Base-by-base conservation (phyloP, 1,284 basidiomycete species). In the Pulveroboletus sp. region DNA sequence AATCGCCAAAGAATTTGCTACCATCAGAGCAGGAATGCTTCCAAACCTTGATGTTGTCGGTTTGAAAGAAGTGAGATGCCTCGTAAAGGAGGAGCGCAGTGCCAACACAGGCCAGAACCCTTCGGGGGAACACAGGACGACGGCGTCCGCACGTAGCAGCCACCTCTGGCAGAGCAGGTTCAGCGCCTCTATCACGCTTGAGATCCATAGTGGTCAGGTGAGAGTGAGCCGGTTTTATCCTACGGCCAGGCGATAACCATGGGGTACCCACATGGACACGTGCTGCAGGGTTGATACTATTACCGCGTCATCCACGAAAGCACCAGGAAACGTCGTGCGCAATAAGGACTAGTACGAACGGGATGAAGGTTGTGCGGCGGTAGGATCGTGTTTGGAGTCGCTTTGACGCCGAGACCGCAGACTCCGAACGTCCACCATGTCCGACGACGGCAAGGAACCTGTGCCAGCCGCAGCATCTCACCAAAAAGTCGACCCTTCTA, bases 1-100 rank as follows among this genome's bases (percentile, higher is more conserved):
- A 60, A 39, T 45, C 55, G 36, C 62, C 57, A 50, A 65, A 54
- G 8, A 40, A 51, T 16, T 41, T 44, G 49, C 36, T 32, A n/a
- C 17, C n/a, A 13, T 33, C 7, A 4, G 37, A n/a, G 44, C 45
- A 52, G 29, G 51, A 54, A 49, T 52, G 56, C n/a, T 51, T 62
- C 53, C 53, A 56, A 21, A 24, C 16, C 33, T 53, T 45, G 43
- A 63, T 37, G 32, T 37, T 53, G 43, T 49, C 52, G 21, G 37
- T 13, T 45, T 52, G 52, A 33, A 45, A 29, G 3, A 39, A 53
- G 50, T 26, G 40, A 26, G 32, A 58, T 21, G 35, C 45, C 4
- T 47, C 6, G 32, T 56, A 65, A 15, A 71, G 36, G 33, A 61
- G 41, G 46, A 63, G 46, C 16, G 50, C 55, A 11, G 54, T 19